phyloP scores from a whole-genome alignment of 768 basidiomycete species.

The Hygrocybe coccinea region DNA sequence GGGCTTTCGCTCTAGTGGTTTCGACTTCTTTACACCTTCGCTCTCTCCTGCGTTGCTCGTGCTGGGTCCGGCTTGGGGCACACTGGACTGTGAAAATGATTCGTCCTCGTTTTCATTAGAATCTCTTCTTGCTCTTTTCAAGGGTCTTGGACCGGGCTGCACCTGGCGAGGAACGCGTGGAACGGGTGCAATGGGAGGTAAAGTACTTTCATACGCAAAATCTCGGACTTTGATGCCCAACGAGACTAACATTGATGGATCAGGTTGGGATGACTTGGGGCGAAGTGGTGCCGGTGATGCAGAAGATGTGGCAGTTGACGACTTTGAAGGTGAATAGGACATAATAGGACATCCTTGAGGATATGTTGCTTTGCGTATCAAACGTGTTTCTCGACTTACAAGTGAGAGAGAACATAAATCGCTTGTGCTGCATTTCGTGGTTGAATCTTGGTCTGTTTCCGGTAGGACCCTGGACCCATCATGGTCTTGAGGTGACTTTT shows the following conservation, averaged over 20 bases:
- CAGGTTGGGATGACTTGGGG: conserved; percentile 18
- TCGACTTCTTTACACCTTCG: conserved; percentile 17
- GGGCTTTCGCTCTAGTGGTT: conserved; percentile 28
- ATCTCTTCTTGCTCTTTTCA: conserved; percentile 37
- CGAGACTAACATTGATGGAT: conserved; percentile 21
- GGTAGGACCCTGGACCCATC: neutral
- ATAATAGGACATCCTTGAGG: conserved; percentile 32
- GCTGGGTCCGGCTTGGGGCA: neutral
- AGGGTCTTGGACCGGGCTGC: conserved; percentile 36
- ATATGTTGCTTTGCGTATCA: conserved; percentile 22
- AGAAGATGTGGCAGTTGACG: conserved; percentile 1
- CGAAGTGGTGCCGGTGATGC: neutral
- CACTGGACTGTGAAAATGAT: neutral
- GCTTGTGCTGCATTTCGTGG: neutral
- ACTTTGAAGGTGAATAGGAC: conserved; percentile 15
- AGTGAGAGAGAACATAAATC: conserved; percentile 18
- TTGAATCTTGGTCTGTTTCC: conserved; percentile 1
- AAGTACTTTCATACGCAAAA: conserved; percentile 64
- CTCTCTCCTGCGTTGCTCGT: neutral
- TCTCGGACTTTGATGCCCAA: conserved; percentile 49
- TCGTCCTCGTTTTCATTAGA: conserved; percentile 20
- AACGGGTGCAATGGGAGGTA: conserved; percentile 56
- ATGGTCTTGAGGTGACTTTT: neutral
- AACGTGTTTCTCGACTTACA: conserved; percentile 35
- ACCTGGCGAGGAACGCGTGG: conserved; percentile 45